Evolutionary conservation across 2,329 filamentous ascomycete genomes (phyloP).

Genomic region (Teratosphaeria destructans): DNA sequence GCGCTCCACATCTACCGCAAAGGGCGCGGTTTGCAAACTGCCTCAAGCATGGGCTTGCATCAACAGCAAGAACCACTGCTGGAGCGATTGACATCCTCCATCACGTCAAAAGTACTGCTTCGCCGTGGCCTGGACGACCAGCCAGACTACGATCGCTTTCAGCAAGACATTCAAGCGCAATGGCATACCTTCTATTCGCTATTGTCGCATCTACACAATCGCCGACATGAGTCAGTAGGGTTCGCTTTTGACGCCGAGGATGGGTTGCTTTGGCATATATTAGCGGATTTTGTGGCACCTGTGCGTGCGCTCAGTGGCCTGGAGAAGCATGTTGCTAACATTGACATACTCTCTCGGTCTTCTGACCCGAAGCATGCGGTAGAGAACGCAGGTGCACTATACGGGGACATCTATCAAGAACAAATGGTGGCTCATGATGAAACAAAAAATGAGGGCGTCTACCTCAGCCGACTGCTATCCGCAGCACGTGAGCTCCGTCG

Average conservation of each 20-base stretch:
- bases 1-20: slow-evolving; percentile 73
- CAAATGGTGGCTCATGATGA: neutral
- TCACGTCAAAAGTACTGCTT: slow-evolving; percentile 59
- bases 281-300: slow-evolving; percentile 69
- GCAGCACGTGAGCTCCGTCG: slow-evolving; percentile 14
- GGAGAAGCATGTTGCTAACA: slow-evolving; percentile 66
- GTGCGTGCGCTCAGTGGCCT: slow-evolving; percentile 69
- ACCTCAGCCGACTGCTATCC: slow-evolving; percentile 8
- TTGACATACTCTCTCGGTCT: slow-evolving; percentile 8
- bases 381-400: neutral
- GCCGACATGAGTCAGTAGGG: slow-evolving; percentile 70
- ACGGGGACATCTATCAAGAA: slow-evolving; percentile 2
- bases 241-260: slow-evolving; percentile 61
- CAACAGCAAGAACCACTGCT: slow-evolving; percentile 50
- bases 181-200: slow-evolving; percentile 88
- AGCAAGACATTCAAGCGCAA: slow-evolving; percentile 63
- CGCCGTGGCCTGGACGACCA: slow-evolving; percentile 51
- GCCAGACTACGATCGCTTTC: slow-evolving; percentile 67
- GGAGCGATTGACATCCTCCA: slow-evolving; percentile 63
- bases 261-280: slow-evolving; percentile 72
- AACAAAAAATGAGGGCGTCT: neutral
- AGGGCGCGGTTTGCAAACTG: slow-evolving; percentile 37
- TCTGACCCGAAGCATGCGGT: neutral
- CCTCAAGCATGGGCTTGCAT: slow-evolving; percentile 30
- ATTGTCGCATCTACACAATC: slow-evolving; percentile 74